Base-by-base conservation (phyloP, 2,329 filamentous ascomycete genomes). In the Xylaria digitata region DNA sequence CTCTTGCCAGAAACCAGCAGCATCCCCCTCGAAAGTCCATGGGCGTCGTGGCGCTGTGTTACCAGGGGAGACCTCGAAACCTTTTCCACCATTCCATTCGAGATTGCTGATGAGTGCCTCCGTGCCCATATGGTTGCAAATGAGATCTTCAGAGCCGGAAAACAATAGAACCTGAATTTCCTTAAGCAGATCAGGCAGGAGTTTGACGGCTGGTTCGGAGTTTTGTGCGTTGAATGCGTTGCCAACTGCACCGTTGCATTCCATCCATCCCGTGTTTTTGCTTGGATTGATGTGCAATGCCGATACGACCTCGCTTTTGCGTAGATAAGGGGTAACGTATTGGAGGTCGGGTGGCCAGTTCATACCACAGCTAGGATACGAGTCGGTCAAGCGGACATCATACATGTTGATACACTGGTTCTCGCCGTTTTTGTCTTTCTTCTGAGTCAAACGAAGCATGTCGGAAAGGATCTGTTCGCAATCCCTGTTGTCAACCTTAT, bases 121-220 rank as follows among this genome's bases (percentile, higher is more conserved):
- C 0, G 96, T 99, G 65, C 96, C 96, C 34, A 97, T 82, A 77
- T 99, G 94, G 78, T 99, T 99, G 86, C 96, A 99, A 73, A 99
- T 98, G 26, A 98, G 83, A 78, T 99, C 96, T 74, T 97, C 89
- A 67, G 94, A 92, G 59, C 96, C 96, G 2, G 94, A 97, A 82
- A 98, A 99, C 21, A 99, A 87, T 1, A 97, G 82, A 46, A 97
- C 86, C 1, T 91, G 90, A 9, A 98, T 81, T 64, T 96, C 85
- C 70, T 90, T 85, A 9, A 99, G 84, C 19, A 99, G 80, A 2
- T 87, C 90, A 0, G 96, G 95, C 1, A 99, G 83, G 3, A 97
- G 82, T 1, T 88, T 82, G 66, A 94, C 82, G 0, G 93, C 86
- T 0, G 96, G 92, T 71, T 84, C 85, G 1, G 94, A 96, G 15